Percentiles rank a stretch among this genome's conserved stretches.
Evolutionary conservation across 176 grass and related monocot species (phyloP).

Genomic region (Lolium rigidum): DNA sequence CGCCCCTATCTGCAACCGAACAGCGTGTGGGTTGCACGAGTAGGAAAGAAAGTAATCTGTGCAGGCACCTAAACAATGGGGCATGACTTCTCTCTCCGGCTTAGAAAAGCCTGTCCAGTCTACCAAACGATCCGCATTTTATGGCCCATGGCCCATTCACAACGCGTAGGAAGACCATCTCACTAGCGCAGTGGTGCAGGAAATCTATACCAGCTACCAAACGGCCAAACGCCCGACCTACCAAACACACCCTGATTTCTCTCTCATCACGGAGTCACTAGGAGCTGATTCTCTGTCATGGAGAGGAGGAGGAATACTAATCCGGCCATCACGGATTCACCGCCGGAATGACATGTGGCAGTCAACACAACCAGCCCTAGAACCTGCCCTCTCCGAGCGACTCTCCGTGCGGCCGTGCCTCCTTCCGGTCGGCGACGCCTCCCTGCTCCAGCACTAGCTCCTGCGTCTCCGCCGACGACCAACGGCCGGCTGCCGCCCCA

Average conservation of each 20-base stretch:
- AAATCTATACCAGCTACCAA: too few relatives aligned
- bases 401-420: slow-evolving; percentile 3
- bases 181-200: too few relatives aligned
- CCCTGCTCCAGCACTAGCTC: neutral
- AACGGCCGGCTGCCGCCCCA: neutral
- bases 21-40: too few relatives aligned
- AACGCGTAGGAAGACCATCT: too few relatives aligned
- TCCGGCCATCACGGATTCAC: neutral
- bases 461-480: neutral
- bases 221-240: too few relatives aligned
- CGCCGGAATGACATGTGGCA: neutral
- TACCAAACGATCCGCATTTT: too few relatives aligned
- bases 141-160: too few relatives aligned
- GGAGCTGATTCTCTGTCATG: neutral
- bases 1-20: too few relatives aligned
- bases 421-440: slow-evolving; percentile 13
- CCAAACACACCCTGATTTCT: neutral
- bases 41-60: too few relatives aligned
- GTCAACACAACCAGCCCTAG: neutral
- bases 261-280: neutral
- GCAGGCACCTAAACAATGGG: too few relatives aligned
- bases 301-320: neutral
- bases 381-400: neutral
- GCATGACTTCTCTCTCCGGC: too few relatives aligned
- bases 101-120: too few relatives aligned